Evolutionary conservation across 257 asterid species (phyloP).

Genomic region (Solanum etuberosum): DNA sequence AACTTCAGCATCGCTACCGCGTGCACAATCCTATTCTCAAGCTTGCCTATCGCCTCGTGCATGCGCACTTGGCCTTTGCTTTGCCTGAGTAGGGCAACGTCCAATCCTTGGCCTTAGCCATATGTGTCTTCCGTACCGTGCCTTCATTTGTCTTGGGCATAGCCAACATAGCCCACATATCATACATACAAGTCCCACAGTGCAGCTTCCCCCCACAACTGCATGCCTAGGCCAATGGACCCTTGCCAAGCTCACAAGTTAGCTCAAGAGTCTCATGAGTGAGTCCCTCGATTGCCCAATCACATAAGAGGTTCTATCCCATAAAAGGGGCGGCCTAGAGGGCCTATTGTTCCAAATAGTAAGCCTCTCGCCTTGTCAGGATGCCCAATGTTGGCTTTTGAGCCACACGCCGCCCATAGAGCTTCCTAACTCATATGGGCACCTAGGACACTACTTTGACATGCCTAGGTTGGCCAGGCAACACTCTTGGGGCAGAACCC

Average conservation of each 20-base stretch:
- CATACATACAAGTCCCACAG: too few relatives aligned
- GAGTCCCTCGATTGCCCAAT: background rate
- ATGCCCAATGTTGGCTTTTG: background rate
- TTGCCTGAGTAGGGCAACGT: too few relatives aligned
- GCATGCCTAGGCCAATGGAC: too few relatives aligned
- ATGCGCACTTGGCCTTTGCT: too few relatives aligned
- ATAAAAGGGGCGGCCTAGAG: background rate
- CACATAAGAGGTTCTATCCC: background rate
- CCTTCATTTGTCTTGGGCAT: too few relatives aligned
- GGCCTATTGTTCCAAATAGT: background rate
- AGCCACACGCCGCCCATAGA: background rate
- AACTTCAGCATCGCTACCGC: background rate
- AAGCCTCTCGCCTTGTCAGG: background rate
- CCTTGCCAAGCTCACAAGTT: background rate
- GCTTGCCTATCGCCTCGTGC: too few relatives aligned
- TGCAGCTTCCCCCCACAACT: too few relatives aligned
- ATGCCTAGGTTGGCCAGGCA: background rate
- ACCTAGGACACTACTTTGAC: background rate
- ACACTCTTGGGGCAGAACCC: background rate
- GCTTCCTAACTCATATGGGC: background rate
- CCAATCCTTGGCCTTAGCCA: too few relatives aligned
- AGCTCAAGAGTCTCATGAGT: background rate
- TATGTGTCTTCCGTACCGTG: too few relatives aligned
- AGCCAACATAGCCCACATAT: too few relatives aligned
- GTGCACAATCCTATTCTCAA: background rate